Percentiles rank a stretch among this genome's conserved stretches.
phyloP scores from a whole-genome alignment of 1,284 basidiomycete genomes.

The Filobasidium uniguttulatum region DNA sequence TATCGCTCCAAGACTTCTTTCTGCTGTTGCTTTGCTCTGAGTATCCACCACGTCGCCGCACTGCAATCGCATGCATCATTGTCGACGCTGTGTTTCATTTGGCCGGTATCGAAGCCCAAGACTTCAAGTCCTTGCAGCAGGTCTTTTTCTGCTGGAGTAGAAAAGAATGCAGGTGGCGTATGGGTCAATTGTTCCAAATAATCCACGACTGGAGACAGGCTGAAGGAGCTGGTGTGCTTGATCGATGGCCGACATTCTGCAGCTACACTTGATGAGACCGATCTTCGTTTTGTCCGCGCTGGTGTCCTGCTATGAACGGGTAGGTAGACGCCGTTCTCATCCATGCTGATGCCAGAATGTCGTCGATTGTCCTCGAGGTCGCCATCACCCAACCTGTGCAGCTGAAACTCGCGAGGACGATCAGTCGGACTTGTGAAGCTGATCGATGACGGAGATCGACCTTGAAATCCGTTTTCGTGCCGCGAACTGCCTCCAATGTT shows the following conservation, averaged over 20 bases:
- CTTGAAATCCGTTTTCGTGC: no score
- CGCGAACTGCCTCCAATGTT: no score
- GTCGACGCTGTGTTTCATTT: slow-evolving; percentile 83
- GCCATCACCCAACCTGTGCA: no score
- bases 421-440: no score
- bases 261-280: slow-evolving; percentile 62
- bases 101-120: slow-evolving; percentile 82
- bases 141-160: slow-evolving; percentile 64
- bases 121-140: slow-evolving; percentile 60
- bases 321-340: slow-evolving; percentile 29
- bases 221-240: slow-evolving; percentile 20
- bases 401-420: no score
- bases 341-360: slow-evolving; percentile 15
- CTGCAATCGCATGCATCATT: slow-evolving; percentile 84
- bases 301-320: slow-evolving; percentile 59
- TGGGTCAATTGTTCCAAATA: slow-evolving; percentile 59
- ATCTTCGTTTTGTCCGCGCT: slow-evolving; percentile 83
- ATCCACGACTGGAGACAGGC: slow-evolving; percentile 35
- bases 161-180: slow-evolving; percentile 67
- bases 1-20: slow-evolving; percentile 21
- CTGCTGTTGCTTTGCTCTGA: slow-evolving; percentile 54
- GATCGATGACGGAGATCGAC: no score
- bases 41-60: slow-evolving; percentile 93
- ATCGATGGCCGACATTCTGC: slow-evolving; percentile 34
- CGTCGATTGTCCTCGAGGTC: slow-evolving; percentile 5